Conservation (phyloP, 2,329 filamentous ascomycete genomes). For the Teratosphaeria viscida region DNA sequence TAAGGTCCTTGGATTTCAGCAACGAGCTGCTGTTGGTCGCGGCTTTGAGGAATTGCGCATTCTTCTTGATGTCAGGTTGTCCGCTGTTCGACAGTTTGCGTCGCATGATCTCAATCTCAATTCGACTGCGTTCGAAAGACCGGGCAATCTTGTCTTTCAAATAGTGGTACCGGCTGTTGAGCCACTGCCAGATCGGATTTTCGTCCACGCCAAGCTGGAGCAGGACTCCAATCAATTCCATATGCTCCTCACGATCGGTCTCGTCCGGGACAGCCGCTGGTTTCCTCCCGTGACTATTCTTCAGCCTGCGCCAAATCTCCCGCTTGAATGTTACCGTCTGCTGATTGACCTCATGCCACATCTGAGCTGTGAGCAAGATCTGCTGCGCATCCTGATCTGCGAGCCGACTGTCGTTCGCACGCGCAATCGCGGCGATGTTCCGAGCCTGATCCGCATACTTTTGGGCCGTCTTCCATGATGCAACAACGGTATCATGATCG, state of each 20-base stretch:
- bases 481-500: conserved; percentile 79
- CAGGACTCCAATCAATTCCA: conserved; percentile 80
- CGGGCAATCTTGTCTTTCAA: conserved; percentile 75
- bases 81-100: conserved; percentile 66
- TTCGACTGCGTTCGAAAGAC: conserved; percentile 72
- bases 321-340: conserved; percentile 82
- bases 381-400: conserved; percentile 74
- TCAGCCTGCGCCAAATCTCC: conserved; percentile 73
- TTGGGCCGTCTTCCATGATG: conserved; percentile 76
- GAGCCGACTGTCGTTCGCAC: conserved; percentile 43
- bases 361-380: conserved; percentile 75
- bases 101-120: conserved; percentile 85
- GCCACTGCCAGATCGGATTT: conserved; percentile 94
- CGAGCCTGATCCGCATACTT: conserved; percentile 71
- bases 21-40: conserved; percentile 36
- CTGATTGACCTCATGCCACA: conserved; percentile 89
- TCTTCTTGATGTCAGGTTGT: conserved; percentile 56
- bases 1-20: conserved; percentile 22
- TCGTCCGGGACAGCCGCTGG: conserved; percentile 22
- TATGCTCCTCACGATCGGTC: conserved; percentile 61
- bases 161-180: conserved; percentile 79
- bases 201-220: conserved; percentile 92
- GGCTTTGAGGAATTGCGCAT: conserved; percentile 67
- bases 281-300: conserved; percentile 18
- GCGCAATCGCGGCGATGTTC: conserved; percentile 50